Base-by-base conservation (phyloP, 2,329 filamentous ascomycete genomes). In the Xylariaceae sp. region DNA sequence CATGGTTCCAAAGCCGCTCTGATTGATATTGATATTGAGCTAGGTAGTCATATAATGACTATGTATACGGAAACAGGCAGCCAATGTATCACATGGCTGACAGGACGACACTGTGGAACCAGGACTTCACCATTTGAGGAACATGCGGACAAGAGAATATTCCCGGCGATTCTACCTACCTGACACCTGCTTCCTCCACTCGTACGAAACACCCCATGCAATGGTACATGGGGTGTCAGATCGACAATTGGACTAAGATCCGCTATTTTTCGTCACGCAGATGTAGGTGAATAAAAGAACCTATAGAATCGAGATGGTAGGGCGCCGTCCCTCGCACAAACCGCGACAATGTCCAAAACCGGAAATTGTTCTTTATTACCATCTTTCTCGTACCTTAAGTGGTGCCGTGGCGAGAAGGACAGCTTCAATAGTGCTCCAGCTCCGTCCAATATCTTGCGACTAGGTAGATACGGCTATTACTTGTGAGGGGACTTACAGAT, bases 251-350 rank as follows among this genome's bases (percentile, higher is more conserved):
- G 26, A 10, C 34, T 32, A 46, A 32, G 26, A 45, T 45, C 26
- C 21, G 34, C n/a, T 29, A 16, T 26, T 39, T 54, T 26, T n/a
- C 19, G 43, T 32, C 29, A 51, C 37, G 51, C 44, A 47, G 22
- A 30, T 15, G 39, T 12, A 18, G 13, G 41, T 15, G 30, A 30
- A n/a, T 18, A 18, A 29, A 41, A 10, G 19, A 32, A 51, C 51
- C 21, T 34, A 34, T 34, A 34, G 13, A 15, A 34, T 34, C 13
- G 32, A 34, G 32, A 34, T 34, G 13, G 32, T n/a, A 34, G 32
- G 32, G 32, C 7, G 32, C 32, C 32, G 10, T 34, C 32, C 32
- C 32, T 34, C 32, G 9, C 32, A 34, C 32, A 34, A 34, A 34
- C 32, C 32, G 13, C 10, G 32, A 10, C 32, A 15, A 15, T 34